Conservation (phyloP, 306 rosid genomes). For the Canavalia gladiata region DNA sequence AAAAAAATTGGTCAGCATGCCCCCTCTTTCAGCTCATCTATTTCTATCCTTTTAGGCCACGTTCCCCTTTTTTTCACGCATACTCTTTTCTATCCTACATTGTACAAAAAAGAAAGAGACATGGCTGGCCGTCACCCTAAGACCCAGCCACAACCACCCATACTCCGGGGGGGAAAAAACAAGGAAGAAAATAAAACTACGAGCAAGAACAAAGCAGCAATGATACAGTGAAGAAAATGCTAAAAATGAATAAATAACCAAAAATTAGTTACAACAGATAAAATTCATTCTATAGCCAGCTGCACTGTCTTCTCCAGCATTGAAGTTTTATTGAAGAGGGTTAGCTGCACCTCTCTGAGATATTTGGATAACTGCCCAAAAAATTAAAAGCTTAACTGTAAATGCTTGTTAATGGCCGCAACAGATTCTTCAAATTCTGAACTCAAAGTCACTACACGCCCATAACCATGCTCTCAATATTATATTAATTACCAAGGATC, state of each 20-base stretch:
- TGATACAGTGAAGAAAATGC: conserved; percentile 44
- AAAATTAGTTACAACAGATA: conserved; percentile 52
- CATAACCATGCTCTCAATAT: conserved; percentile 16
- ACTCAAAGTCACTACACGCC: conserved; percentile 23
- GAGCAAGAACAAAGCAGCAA: conserved; percentile 45
- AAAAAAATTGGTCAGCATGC: conserved; percentile 86
- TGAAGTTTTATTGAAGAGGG: conserved; percentile 91
- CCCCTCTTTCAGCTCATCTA: conserved; percentile 44
- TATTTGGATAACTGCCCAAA: conserved; percentile 68
- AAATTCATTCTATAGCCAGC: conserved; percentile 49
- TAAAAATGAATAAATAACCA: conserved; percentile 54
- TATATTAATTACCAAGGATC: neutral
- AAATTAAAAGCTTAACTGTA: conserved; percentile 31
- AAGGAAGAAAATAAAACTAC: conserved; percentile 4
- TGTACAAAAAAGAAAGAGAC: conserved; percentile 58
- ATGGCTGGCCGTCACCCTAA: conserved; percentile 47
- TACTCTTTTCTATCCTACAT: conserved; percentile 49
- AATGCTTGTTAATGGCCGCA: conserved; percentile 23
- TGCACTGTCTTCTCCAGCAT: conserved; percentile 91
- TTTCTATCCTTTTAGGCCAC: conserved; percentile 41
- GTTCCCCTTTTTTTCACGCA: conserved; percentile 43
- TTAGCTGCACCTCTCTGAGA: conserved; percentile 91
- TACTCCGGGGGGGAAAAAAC: conserved; percentile 9
- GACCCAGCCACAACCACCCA: conserved; percentile 40
- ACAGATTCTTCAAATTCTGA: conserved; percentile 38